Conservation (phyloP, 2,329 filamentous ascomycete species). For the Trichophyton mentagrophytes region DNA sequence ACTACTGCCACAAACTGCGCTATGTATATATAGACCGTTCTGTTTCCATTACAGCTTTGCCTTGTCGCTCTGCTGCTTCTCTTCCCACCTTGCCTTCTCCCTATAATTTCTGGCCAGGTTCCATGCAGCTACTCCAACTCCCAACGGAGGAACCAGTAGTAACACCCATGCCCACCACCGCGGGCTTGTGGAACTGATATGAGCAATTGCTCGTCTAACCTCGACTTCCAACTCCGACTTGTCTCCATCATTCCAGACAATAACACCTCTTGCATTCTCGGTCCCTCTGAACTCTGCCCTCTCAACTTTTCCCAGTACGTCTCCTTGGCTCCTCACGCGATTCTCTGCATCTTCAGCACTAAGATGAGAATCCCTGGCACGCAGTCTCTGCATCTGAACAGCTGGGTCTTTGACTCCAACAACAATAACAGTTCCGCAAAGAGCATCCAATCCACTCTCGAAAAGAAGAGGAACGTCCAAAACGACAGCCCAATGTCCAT, state of each 20-base stretch:
- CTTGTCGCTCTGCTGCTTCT: slow-evolving; percentile 45
- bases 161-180: slow-evolving; percentile 71
- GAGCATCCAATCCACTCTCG: slow-evolving; percentile 70
- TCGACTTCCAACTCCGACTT: slow-evolving; percentile 56
- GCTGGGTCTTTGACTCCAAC: slow-evolving; percentile 70
- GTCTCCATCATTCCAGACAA: slow-evolving; percentile 81
- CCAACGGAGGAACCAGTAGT: slow-evolving; percentile 60
- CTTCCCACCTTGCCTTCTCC: slow-evolving; percentile 59
- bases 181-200: slow-evolving; percentile 52
- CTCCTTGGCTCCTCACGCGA: slow-evolving; percentile 71
- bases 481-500: slow-evolving; percentile 75
- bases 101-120: slow-evolving; percentile 58
- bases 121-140: slow-evolving; percentile 54
- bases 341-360: slow-evolving; percentile 77
- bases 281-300: slow-evolving; percentile 51
- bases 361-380: slow-evolving; percentile 63
- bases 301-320: slow-evolving; percentile 70
- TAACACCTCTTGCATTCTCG: slow-evolving; percentile 52
- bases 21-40: not conserved
- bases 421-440: slow-evolving; percentile 76
- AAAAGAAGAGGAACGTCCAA: slow-evolving; percentile 87
- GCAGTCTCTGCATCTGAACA: slow-evolving; percentile 69
- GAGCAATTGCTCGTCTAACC: slow-evolving; percentile 52
- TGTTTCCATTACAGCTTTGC: slow-evolving; percentile 39
- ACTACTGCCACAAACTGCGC: not conserved